phyloP scores from a whole-genome alignment of 306 rosid species.

The Vicia villosa region DNA sequence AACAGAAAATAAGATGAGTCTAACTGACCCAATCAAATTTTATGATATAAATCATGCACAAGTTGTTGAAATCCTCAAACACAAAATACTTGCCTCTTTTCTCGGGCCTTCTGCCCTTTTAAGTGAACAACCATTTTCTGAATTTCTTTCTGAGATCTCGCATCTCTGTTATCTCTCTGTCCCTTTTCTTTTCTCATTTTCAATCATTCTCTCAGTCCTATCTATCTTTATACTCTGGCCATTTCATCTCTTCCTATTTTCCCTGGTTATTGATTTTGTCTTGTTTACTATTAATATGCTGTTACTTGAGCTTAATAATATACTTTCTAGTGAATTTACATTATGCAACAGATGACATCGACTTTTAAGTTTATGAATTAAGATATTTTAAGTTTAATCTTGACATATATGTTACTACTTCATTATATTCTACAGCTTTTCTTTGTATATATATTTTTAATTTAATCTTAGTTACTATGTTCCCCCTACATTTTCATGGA shows the following conservation, averaged over 20 bases:
- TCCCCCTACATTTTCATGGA: neutral
- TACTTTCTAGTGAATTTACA: neutral
- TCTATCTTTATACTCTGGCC: neutral
- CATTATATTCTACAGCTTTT: neutral
- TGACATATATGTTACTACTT: neutral
- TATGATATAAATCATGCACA: slow-evolving; percentile 1
- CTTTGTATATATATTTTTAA: neutral
- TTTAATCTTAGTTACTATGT: neutral
- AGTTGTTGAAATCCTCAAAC: slow-evolving; percentile 7
- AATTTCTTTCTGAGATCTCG: neutral
- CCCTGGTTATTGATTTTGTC: neutral
- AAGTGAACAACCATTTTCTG: neutral
- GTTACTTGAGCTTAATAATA: neutral
- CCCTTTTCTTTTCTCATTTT: slow-evolving; percentile 5
- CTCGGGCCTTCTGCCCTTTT: neutral
- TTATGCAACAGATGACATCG: neutral
- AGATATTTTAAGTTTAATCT: neutral
- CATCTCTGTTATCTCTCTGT: neutral
- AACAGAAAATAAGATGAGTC: neutral
- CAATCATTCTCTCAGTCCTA: neutral
- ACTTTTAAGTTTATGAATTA: neutral
- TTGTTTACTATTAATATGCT: neutral
- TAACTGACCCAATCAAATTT: neutral
- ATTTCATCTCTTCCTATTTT: neutral
- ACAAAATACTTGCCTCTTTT: neutral